Base-by-base conservation (phyloP, 768 basidiomycete species). In the Podaxis mareebaensis region DNA sequence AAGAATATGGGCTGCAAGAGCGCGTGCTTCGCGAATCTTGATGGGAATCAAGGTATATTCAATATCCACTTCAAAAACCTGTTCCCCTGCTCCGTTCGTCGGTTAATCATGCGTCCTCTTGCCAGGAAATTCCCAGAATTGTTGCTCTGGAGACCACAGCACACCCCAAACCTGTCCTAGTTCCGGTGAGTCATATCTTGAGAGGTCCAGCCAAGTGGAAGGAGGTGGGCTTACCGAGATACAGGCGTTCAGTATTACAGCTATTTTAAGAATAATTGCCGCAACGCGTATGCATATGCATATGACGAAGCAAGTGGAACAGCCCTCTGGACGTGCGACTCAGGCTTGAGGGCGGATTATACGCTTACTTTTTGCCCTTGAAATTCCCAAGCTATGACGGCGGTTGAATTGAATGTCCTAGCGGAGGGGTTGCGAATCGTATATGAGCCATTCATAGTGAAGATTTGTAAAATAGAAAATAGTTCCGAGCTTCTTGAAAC, bases 1-100 rank as follows among this genome's bases (percentile, higher is more conserved):
- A 80, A 79, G 68, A 77, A 81, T 3, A 80, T 86, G 3, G 87
- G 88, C 13, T 89, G 88, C 73, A 82, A 82, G 67, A 83, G 80
- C 60, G 86, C 86, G 26, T 89, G 87, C 68, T 67, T 70, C 3
- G 72, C 70, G 13, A 70, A 73, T 65, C 61, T 74, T 28, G 69
- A 74, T 61, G 75, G 74, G 60, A 71, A 74, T 62, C 72, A 68
- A 64, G 66, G 69, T 70, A 66, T 15, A 33, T 28, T 57, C 17
- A 58, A 57, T 10, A 11, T 28, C n/a, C n/a, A 15, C 28, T 30
- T 46, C n/a, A 42, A 44, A 44, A 33, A 33, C 33, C 33, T 33
- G 42, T 44, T 20, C 49, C 22, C 38, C 8, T 52, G 20, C 52
- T 26, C 20, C 24, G 24, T 38, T 20, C 17, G 15, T 17, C 13